Evolutionary conservation across 2,329 filamentous ascomycete species (phyloP), one percentile per base, ranked within the genome.

Genomic region (Blumeria hordei): DNA sequence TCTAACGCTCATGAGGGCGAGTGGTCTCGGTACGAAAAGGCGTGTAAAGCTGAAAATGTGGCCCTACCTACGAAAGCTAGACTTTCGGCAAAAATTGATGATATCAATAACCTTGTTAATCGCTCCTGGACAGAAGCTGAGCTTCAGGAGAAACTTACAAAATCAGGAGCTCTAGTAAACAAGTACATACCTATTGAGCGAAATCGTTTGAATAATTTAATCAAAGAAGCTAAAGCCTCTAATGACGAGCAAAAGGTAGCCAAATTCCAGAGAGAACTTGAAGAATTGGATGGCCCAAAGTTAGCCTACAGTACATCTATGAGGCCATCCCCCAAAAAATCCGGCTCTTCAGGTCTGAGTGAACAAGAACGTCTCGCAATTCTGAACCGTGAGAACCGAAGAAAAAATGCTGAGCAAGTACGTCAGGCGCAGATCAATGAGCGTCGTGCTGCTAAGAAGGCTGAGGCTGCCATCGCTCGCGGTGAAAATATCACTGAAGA

Each of bases 391-490:
- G 79, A 84, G 64, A 95, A 94, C 68, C 81, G 90, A 58, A 80
- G 81, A 57, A 76, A 81, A 61, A 95, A 95, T 64, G 76, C 78
- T n/a, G 85, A 94, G 65, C 81, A 85, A 51, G 84, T 96, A n/a
- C 85, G 90, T 57, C 85, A 85, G 67, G 90, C 88, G 0, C 85
- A 95, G 65, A 73, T 94, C 55, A 82, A 83, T 61, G 92, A 98
- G 69, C 77, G 81, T 61, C 76, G 76, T 53, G 74, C 74, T 60
- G 72, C 72, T 62, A 77, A 76, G 59, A 76, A 76, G 66, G 74
- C 73, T 47, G 78, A 79, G 60, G 74, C 73, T 56, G 78, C 76
- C 44, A 68, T 80, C 49, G 77, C 77, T 58, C 74, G 79, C 41
- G 80, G 80, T 55, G 81, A 85, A 64, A 70, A 71, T 1, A 71